Evolutionary conservation across 2,329 filamentous ascomycete genomes (phyloP).

Genomic region (Exserohilum rostratum): DNA sequence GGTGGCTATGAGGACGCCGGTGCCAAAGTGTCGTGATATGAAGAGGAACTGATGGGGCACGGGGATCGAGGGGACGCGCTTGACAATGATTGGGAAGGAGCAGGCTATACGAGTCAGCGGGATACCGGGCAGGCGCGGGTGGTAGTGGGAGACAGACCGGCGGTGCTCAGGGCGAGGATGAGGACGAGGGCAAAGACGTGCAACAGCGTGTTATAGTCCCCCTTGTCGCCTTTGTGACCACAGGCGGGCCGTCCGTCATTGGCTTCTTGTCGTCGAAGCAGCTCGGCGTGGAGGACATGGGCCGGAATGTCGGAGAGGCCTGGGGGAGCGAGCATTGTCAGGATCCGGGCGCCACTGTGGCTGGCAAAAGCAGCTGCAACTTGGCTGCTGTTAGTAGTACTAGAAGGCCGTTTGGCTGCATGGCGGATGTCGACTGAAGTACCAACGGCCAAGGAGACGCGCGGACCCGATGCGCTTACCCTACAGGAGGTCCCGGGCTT

Average conservation of each 20-base stretch:
- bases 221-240: conserved; percentile 55
- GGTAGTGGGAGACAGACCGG: conserved; percentile 47
- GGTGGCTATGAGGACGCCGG: conserved; percentile 50
- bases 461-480: conserved; percentile 16
- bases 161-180: conserved; percentile 61
- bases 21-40: conserved; percentile 49
- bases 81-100: conserved; percentile 49
- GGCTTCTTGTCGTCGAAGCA: conserved; percentile 55
- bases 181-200: conserved; percentile 65
- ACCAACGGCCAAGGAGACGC: conserved; percentile 6
- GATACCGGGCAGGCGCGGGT: not conserved
- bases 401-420: conserved; percentile 22
- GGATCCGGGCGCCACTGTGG: conserved; percentile 8
- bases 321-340: conserved; percentile 21
- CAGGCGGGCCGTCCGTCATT: conserved; percentile 56
- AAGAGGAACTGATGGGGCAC: conserved; percentile 50
- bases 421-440: conserved; percentile 21
- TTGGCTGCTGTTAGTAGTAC: conserved; percentile 26
- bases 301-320: conserved; percentile 49
- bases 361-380: conserved; percentile 8
- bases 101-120: conserved; percentile 43
- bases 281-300: conserved; percentile 56
- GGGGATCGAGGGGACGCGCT: conserved; percentile 46
- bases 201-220: conserved; percentile 60
- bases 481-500: conserved; percentile 12